Evolutionary conservation across 441 rosid genomes (phyloP), one percentile per base, ranked within the genome.

Genomic region (Brassica balearica): DNA sequence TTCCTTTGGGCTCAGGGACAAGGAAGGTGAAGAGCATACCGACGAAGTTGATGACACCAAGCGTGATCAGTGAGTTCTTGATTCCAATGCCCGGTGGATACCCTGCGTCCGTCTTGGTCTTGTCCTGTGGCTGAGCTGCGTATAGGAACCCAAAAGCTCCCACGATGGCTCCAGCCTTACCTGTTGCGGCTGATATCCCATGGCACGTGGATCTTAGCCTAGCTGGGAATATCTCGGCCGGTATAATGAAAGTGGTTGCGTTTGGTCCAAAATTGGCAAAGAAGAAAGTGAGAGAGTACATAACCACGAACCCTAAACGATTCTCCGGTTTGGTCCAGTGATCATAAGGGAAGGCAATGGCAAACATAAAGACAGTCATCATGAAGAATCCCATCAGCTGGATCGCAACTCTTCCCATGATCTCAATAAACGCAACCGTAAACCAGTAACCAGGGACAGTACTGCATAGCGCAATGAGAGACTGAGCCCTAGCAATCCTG

Each of bases 301-400:
- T 55, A 15, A 15, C 22, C 22, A 55, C 60, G 10, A 55, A 55
- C 1, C 60, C 60, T 0, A 55, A 1, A 55, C 10, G 60, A 15
- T 55, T 55, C 10, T 55, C 60, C 4, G 60, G 60, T 55, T 55
- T 55, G 60, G 60, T 55, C 60, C 60, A 55, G 23, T 55, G 60
- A 0, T 55, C 60, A 3, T 55, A 55, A 55, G 60, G 60, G 60
- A 55, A 55, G 20, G 60, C 60, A 55, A 55, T 55, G 22, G 10
- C 60, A 55, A 55, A 55, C 60, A 55, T 55, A 55, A 55, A 55
- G 22, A 55, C 60, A 55, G 60, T 55, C 60, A 55, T 55, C 60
- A 55, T 55, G 10, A 55, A 55, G 22, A 55, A 55, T 55, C 60
- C 60, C 60, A 55, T 17, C 9, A 55, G 60, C 60, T 55, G 60